Conservation (phyloP, 371 early-diverging fungal genomes). For the Syncephalastrum sp. region DNA sequence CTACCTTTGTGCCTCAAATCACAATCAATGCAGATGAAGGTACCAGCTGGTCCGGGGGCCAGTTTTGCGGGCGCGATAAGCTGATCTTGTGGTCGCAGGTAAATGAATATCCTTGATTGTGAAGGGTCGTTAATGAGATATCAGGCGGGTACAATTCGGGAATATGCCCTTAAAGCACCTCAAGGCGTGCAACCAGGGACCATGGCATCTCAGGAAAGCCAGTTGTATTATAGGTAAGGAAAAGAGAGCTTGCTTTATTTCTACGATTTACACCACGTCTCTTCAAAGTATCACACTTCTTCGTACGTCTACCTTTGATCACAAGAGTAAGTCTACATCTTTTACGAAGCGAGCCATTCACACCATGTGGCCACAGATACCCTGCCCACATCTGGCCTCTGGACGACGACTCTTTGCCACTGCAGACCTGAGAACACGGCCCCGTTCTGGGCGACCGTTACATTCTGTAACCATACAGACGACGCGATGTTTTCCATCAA, state of each 20-base stretch:
- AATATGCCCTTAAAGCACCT: slow-evolving; percentile 29
- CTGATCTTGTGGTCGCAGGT: slow-evolving; percentile 34
- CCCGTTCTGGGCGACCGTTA: slow-evolving; percentile 10
- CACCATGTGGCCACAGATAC: background rate
- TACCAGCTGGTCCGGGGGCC: slow-evolving; percentile 34
- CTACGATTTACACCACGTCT: too few relatives aligned
- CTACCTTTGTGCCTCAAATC: slow-evolving; percentile 29
- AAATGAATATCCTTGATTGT: background rate
- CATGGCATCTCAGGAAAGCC: slow-evolving; percentile 18
- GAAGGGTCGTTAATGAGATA: background rate
- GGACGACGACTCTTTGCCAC: background rate
- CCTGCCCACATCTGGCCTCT: background rate
- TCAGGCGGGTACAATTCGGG: slow-evolving; percentile 35
- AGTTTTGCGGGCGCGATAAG: slow-evolving; percentile 26
- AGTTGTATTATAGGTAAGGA: slow-evolving; percentile 32
- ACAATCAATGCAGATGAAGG: slow-evolving; percentile 23
- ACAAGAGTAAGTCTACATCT: too few relatives aligned
- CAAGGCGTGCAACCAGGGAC: slow-evolving; percentile 18
- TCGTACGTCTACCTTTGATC: too few relatives aligned
- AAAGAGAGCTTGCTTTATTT: too few relatives aligned
- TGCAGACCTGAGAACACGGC: background rate
- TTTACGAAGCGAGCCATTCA: background rate
- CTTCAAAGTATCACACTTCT: too few relatives aligned
- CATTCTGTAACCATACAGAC: slow-evolving; percentile 23
- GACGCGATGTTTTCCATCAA: slow-evolving; percentile 20